Evolutionary conservation across 768 basidiomycete genomes (phyloP), one percentile per base, ranked within the genome.

Genomic region (Rhizopogon vulgaris): DNA sequence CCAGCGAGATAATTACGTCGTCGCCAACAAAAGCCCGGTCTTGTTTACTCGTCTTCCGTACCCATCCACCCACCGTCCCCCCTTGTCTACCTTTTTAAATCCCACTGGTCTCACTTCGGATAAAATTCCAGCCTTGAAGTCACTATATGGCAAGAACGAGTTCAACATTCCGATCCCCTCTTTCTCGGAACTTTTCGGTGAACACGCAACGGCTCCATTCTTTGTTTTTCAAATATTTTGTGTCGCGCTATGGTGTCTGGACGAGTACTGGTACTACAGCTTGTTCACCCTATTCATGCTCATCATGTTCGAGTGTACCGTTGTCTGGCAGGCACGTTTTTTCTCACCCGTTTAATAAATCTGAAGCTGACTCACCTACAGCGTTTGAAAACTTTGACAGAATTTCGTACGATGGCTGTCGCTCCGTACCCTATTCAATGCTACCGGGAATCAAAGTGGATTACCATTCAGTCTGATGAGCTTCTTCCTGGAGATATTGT

Each of bases 211-310:
- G 4, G 96, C 96, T 0, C 96, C 96, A 0, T 99, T 99, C 79
- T 99, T 99, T 69, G 96, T 99, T 25, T 99, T 99, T 71, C 96
- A 99, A 71, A 72, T 98, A 15, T 98, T 99, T 71, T 98, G 96
- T 57, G 96, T 97, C 1, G 93, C 90, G 0, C 74, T 99, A 9
- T 99, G 96, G 96, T 92, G 89, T 65, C 70, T 99, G 60, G 96
- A 99, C 61, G 96, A 98, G 66, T 99, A 98, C 68, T 97, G 94
- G 94, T 97, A 96, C 68, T 99, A 97, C 76, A 88, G 89, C 51
- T 68, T 99, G 38, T 99, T 99, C 73, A 98, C 96, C 2, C 76
- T 94, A 24, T 97, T 99, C 80, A 99, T 99, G 96, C 77, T 99
- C 34, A 73, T 99, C 42, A 87, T 96, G 56, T 99, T 99, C 64